Evolutionary conservation across 768 basidiomycete species (phyloP).

Genomic region (Mycena floridula): DNA sequence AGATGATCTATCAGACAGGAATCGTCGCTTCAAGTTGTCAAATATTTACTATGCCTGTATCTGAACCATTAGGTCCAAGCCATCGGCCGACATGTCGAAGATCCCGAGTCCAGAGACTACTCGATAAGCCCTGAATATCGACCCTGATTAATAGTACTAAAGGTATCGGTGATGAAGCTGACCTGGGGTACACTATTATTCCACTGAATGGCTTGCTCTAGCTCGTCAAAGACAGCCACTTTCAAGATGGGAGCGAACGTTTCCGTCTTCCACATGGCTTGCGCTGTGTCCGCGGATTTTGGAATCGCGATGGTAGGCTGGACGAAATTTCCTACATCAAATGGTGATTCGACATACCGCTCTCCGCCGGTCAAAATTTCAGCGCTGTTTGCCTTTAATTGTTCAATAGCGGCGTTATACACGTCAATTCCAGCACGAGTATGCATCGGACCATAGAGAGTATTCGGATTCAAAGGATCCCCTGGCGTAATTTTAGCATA

Average conservation of each 20-base stretch:
- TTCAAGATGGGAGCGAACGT: conserved; percentile 89
- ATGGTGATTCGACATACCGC: conserved; percentile 40
- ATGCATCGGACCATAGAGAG: conserved; percentile 86
- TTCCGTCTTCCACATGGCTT: conserved; percentile 70
- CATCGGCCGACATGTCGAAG: conserved; percentile 82
- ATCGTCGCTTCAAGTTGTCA: no score
- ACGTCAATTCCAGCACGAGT: conserved; percentile 56
- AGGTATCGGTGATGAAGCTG: conserved; percentile 9
- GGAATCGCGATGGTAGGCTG: conserved; percentile 81
- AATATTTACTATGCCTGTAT: conserved; percentile 91
- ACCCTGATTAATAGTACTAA: conserved; percentile 5
- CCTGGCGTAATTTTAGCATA: conserved; percentile 72
- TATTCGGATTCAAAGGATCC: conserved; percentile 72
- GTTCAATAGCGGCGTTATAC: conserved; percentile 57
- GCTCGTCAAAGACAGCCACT: conserved; percentile 78
- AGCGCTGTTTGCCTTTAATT: conserved; percentile 60
- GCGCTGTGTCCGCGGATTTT: conserved; percentile 42
- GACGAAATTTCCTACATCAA: conserved; percentile 79
- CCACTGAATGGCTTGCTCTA: conserved; percentile 83
- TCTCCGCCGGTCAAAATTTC: conserved; percentile 73
- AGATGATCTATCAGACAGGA: no score
- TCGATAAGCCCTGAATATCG: conserved; percentile 65
- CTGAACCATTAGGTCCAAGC: conserved; percentile 86
- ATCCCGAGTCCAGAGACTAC: conserved; percentile 87
- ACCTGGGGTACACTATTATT: conserved; percentile 87